Conservation (phyloP, 1,284 basidiomycete genomes). For the Sparassis latifolia region DNA sequence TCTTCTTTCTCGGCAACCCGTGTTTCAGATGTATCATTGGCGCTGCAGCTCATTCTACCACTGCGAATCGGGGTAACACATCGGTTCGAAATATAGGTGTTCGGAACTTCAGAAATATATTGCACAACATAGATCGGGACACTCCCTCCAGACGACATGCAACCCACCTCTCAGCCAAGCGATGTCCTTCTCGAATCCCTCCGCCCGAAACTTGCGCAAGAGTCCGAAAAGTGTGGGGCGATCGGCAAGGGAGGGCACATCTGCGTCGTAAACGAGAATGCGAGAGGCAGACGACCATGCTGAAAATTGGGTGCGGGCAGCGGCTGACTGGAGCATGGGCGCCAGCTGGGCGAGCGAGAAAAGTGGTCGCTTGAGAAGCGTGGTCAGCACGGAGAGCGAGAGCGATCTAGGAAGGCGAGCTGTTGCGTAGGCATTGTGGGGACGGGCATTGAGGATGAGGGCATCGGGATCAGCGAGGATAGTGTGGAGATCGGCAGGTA, state of each 20-base stretch:
- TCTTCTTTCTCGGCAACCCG: too few species aligned
- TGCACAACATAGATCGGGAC: constrained; percentile 42
- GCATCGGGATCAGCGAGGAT: constrained; percentile 28
- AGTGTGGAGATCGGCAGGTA: constrained; percentile 25
- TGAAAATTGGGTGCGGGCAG: constrained; percentile 54
- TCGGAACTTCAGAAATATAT: too few species aligned
- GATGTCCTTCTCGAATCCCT: constrained; percentile 51
- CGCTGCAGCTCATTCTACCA: too few species aligned
- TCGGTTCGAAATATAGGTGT: constrained; percentile 43
- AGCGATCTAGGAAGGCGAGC: constrained; percentile 71
- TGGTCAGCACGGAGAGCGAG: constrained; percentile 90
- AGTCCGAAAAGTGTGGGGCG: constrained; percentile 72
- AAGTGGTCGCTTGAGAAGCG: constrained; percentile 83
- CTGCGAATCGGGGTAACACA: constrained; percentile 43
- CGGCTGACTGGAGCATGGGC: constrained; percentile 64
- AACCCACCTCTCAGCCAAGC: constrained; percentile 81
- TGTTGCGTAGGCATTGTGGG: constrained; percentile 65
- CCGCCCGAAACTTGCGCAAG: constrained; percentile 77
- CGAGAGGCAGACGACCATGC: constrained; percentile 47
- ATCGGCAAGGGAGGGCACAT: constrained; percentile 53
- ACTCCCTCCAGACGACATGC: constrained; percentile 56
- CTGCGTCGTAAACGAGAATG: constrained; percentile 82
- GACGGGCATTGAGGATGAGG: constrained; percentile 83
- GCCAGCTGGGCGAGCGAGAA: constrained; percentile 73
- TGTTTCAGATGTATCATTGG: too few species aligned